Conservation (phyloP, 805 yeast species). For the Sugiyamaella chiloensis region DNA sequence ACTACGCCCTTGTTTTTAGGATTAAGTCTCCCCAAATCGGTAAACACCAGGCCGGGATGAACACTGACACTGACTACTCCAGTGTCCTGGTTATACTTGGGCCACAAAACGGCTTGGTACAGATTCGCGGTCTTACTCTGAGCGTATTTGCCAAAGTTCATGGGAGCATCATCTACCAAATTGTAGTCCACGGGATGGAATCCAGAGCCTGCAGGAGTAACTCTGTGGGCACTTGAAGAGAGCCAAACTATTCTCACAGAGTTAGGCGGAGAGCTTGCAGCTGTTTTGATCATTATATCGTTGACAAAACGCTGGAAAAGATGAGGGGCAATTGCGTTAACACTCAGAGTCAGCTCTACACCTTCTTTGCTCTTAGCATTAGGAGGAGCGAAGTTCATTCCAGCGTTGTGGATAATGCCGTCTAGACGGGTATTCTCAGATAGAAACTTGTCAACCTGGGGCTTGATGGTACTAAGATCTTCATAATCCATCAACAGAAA, state of each 20-base stretch:
- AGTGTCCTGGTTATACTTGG: constrained; percentile 32
- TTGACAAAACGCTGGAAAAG: constrained; percentile 40
- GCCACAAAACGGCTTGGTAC: constrained; percentile 38
- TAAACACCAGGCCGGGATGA: constrained; percentile 42
- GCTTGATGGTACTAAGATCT: constrained; percentile 13
- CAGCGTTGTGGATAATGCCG: constrained; percentile 43
- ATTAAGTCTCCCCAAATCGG: constrained; percentile 37
- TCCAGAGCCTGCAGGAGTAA: constrained; percentile 34
- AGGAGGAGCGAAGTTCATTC: constrained; percentile 39
- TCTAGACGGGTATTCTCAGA: constrained; percentile 19
- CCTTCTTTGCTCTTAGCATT: constrained; percentile 39
- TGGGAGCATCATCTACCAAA: constrained; percentile 14
- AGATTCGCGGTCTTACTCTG: constrained; percentile 45
- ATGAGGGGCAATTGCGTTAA: constrained; percentile 47
- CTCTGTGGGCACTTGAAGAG: constrained; percentile 38
- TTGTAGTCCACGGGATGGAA: constrained; percentile 36
- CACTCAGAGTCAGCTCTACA: constrained; percentile 44
- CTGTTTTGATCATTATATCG: constrained; percentile 37
- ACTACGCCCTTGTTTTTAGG: constrained; percentile 1
- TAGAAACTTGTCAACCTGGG: constrained; percentile 9
- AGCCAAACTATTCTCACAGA: constrained; percentile 46
- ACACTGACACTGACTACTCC: constrained; percentile 36
- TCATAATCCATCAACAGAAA: constrained; percentile 33
- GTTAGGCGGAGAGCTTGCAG: constrained; percentile 26
- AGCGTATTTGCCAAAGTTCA: constrained; percentile 32